Evolutionary conservation across 2,329 filamentous ascomycete species (phyloP).

Genomic region (Chalaropsis thielavioides): DNA sequence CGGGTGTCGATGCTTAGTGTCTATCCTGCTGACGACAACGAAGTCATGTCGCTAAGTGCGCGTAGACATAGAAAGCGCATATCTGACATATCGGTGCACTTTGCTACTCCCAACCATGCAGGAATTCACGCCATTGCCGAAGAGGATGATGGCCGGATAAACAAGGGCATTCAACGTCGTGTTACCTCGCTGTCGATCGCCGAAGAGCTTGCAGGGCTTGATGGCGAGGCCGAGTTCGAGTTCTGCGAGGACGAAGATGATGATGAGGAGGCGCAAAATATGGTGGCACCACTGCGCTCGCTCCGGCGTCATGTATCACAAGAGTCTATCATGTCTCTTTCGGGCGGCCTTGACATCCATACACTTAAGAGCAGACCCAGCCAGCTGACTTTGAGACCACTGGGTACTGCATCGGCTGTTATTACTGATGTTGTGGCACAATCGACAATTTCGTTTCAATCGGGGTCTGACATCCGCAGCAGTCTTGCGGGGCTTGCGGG

Average conservation of each 20-base stretch:
- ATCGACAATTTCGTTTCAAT: constrained; percentile 34
- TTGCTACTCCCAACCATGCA: constrained; percentile 18
- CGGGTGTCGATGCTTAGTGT: constrained; percentile 13
- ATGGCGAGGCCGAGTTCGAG: constrained; percentile 18
- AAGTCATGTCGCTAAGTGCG: constrained; percentile 11
- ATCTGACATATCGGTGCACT: constrained; percentile 15
- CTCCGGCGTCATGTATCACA: constrained; percentile 61
- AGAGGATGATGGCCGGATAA: constrained; percentile 24
- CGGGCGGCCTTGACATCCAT: constrained; percentile 81
- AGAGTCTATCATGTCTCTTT: constrained; percentile 77
- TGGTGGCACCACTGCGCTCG: constrained; percentile 28
- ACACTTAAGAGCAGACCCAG: constrained; percentile 62
- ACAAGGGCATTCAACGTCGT: constrained; percentile 1
- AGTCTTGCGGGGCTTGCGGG: constrained; percentile 13
- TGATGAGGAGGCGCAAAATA: constrained; percentile 24
- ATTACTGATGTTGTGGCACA: constrained; percentile 45
- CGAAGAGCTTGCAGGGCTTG: constrained; percentile 17
- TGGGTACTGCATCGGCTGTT: constrained; percentile 41
- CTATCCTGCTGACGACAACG: constrained; percentile 7
- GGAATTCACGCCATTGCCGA: constrained; percentile 26
- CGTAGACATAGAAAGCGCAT: constrained; percentile 14
- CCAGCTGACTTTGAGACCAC: constrained; percentile 48
- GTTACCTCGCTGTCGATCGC: constrained; percentile 15
- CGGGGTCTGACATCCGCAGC: constrained; percentile 13
- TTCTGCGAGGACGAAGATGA: constrained; percentile 21